A percentile compares a stretch with the other conserved stretches of the same genome.
phyloP scores from a whole-genome alignment of 176 grass and related monocot species.

The Themeda triandra region DNA sequence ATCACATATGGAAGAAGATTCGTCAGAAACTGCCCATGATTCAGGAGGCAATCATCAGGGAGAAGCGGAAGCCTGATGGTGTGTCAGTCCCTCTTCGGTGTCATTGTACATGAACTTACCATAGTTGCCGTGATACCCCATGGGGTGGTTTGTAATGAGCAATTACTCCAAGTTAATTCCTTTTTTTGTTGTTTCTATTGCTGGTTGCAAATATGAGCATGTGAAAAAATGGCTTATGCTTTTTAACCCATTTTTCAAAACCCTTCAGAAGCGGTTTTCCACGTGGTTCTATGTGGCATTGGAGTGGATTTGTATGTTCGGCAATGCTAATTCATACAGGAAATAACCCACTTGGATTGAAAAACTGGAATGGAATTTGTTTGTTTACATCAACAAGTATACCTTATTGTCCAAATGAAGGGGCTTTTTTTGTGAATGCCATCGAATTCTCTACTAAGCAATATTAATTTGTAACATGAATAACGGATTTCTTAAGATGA shows the following conservation, averaged over 20 bases:
- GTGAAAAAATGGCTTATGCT: background rate
- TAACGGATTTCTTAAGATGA: background rate
- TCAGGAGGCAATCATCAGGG: conserved; percentile 43
- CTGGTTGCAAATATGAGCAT: conserved; percentile 20
- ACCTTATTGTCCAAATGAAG: background rate
- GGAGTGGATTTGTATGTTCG: background rate
- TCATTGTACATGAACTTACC: conserved; percentile 65
- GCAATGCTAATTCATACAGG: background rate
- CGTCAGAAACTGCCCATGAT: conserved; percentile 68
- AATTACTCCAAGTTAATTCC: background rate
- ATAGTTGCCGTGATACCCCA: background rate
- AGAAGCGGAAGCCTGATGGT: conserved; percentile 60
- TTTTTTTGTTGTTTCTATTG: background rate
- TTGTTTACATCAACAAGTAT: background rate
- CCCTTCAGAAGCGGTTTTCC: background rate
- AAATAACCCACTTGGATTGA: background rate
- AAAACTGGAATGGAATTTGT: background rate
- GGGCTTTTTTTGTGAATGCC: background rate
- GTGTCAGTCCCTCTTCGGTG: conserved; percentile 57
- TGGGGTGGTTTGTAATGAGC: background rate
- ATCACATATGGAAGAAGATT: conserved; percentile 79
- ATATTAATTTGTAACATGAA: background rate
- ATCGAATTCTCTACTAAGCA: background rate
- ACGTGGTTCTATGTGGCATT: background rate
- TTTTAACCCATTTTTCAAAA: background rate